Evolutionary conservation across 2,329 filamentous ascomycete species (phyloP).

Genomic region (Drechslerella coelobrocha): DNA sequence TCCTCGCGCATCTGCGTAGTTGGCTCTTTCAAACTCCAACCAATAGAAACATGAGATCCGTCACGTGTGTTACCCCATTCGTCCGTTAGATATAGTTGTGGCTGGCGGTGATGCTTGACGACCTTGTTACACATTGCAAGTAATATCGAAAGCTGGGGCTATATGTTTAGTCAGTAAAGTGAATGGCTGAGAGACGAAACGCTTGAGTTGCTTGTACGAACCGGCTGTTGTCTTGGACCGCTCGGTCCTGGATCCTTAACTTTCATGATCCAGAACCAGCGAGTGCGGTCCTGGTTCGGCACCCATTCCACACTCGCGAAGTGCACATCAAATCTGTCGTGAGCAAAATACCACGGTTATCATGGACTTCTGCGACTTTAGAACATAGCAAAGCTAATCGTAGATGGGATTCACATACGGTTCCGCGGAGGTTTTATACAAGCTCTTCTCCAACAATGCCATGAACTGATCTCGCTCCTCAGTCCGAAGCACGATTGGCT

Average conservation of each 20-base stretch:
- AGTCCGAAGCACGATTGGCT: constrained; percentile 76
- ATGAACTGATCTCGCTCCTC: constrained; percentile 75
- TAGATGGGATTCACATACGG: constrained; percentile 61
- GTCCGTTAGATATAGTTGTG: constrained; percentile 69
- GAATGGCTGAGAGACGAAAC: constrained; percentile 53
- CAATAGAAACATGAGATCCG: constrained; percentile 87
- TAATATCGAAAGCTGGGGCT: constrained; percentile 68
- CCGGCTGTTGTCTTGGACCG: constrained; percentile 54
- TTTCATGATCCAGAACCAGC: constrained; percentile 83
- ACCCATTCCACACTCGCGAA: constrained; percentile 68
- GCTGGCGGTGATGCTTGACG: constrained; percentile 69
- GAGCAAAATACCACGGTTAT: constrained; percentile 58
- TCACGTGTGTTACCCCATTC: constrained; percentile 53
- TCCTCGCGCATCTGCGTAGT: constrained; percentile 59
- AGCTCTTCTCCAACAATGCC: constrained; percentile 63
- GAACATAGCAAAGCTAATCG: constrained; percentile 57
- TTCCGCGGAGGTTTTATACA: constrained; percentile 58
- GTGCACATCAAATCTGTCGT: constrained; percentile 63
- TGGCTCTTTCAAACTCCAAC: constrained; percentile 74
- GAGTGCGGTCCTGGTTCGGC: constrained; percentile 69
- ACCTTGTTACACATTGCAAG: constrained; percentile 72
- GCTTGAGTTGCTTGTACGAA: constrained; percentile 56
- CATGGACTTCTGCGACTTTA: constrained; percentile 61
- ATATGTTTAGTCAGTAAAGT: constrained; percentile 51
- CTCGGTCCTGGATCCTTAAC: constrained; percentile 58